phyloP scores from a whole-genome alignment of 2,329 filamentous ascomycete genomes.

The Epichloe elymi region DNA sequence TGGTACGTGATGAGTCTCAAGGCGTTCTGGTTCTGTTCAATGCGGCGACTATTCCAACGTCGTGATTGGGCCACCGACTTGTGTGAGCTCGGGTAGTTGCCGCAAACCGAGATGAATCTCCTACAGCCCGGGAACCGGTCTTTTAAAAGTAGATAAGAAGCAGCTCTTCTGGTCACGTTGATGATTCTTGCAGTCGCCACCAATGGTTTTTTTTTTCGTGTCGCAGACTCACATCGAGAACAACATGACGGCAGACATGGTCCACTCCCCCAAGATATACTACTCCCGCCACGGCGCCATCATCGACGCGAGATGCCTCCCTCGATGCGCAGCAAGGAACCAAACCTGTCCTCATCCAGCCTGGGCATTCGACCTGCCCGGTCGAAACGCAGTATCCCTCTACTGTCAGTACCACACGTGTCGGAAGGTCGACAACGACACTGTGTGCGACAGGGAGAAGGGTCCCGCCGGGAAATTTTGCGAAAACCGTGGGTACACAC shows the following conservation, averaged over 20 bases:
- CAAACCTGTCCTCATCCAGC: neutral
- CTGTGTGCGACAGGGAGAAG: neutral
- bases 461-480: neutral
- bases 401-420: conserved; percentile 5
- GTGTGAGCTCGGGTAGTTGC: neutral
- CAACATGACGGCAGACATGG: too few species aligned
- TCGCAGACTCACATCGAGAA: too few species aligned
- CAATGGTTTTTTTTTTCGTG: too few species aligned
- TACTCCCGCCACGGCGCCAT: neutral
- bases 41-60: neutral
- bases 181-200: too few species aligned
- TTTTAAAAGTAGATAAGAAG: too few species aligned
- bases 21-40: neutral
- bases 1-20: neutral
- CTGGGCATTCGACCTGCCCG: neutral
- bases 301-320: neutral
- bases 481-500: neutral
- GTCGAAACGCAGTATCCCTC: neutral
- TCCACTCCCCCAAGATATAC: neutral
- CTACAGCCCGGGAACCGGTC: too few species aligned
- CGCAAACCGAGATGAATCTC: neutral
- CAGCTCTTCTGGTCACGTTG: too few species aligned
- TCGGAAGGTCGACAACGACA: neutral
- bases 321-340: neutral
- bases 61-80: neutral